Evolutionary conservation across 2,329 filamentous ascomycete genomes (phyloP).

Genomic region (Neonectria faginata): DNA sequence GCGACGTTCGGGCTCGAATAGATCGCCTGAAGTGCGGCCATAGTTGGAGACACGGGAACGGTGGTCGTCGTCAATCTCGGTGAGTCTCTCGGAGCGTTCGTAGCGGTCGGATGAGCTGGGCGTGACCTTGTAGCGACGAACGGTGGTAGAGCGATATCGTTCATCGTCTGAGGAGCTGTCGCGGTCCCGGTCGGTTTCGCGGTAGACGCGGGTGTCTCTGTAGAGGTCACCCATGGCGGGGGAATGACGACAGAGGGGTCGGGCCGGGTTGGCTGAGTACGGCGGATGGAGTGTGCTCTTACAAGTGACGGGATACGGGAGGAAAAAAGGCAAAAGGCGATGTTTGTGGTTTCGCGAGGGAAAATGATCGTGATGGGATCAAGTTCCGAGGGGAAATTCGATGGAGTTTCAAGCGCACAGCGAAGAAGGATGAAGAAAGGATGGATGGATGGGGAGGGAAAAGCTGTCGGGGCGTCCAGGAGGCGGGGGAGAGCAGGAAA

Average conservation of each 20-base stretch:
- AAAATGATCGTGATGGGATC: constrained; percentile 7
- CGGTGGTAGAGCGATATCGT: constrained; percentile 59
- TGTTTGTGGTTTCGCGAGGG: constrained; percentile 21
- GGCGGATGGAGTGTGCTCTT: constrained; percentile 3
- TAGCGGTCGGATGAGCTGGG: constrained; percentile 56
- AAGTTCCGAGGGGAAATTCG: constrained; percentile 2
- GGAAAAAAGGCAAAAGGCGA: constrained; percentile 12
- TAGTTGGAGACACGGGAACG: constrained; percentile 57
- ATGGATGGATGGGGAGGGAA: constrained; percentile 10
- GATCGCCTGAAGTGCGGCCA: constrained; percentile 55
- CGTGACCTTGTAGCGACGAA: constrained; percentile 65
- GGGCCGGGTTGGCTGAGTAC: constrained; percentile 25
- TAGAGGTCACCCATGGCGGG: constrained; percentile 52
- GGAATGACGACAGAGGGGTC: constrained; percentile 32
- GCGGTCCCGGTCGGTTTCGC: constrained; percentile 48
- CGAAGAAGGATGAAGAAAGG: background rate
- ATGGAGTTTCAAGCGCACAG: constrained; percentile 19
- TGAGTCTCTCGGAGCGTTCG: constrained; percentile 53
- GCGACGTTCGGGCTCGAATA: constrained; percentile 57
- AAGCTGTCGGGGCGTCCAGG: constrained; percentile 22
- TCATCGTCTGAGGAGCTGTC: constrained; percentile 58
- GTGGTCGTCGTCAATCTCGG: constrained; percentile 60
- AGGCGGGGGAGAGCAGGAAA: constrained; percentile 7
- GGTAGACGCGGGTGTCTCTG: constrained; percentile 50
- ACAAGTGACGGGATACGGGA: background rate